A percentile compares a stretch with the other conserved stretches of the same genome.
phyloP scores from a whole-genome alignment of 2,329 filamentous ascomycete genomes.

The Colletotrichum lindemuthianum region DNA sequence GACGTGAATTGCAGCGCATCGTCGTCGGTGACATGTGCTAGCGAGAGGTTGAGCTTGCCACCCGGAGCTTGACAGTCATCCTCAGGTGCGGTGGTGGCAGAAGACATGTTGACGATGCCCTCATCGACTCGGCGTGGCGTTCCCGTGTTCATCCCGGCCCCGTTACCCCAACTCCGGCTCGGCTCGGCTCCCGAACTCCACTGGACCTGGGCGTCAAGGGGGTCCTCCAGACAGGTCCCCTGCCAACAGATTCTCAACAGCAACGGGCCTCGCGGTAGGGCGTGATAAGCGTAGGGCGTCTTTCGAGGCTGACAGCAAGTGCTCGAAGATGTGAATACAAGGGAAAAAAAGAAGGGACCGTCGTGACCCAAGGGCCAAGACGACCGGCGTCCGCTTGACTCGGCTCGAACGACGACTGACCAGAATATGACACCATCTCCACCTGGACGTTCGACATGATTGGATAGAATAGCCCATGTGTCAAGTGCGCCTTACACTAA shows the following conservation, averaged over 20 bases:
- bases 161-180: too few species aligned
- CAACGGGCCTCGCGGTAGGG: too few species aligned
- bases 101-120: background rate
- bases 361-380: too few species aligned
- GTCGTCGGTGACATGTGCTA: background rate
- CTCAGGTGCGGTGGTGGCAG: background rate
- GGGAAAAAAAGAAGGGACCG: background rate
- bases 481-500: slow-evolving; percentile 32
- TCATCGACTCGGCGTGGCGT: background rate
- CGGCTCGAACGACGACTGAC: background rate
- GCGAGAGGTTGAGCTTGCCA: background rate
- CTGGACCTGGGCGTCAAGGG: too few species aligned
- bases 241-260: too few species aligned
- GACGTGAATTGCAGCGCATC: background rate
- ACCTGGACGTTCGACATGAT: slow-evolving; percentile 6
- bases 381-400: background rate
- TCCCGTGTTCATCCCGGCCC: too few species aligned
- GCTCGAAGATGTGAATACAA: slow-evolving; percentile 8
- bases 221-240: too few species aligned
- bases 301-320: too few species aligned
- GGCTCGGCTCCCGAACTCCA: too few species aligned
- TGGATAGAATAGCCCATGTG: slow-evolving; percentile 5
- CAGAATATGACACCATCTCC: background rate
- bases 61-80: background rate
- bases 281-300: too few species aligned